Evolutionary conservation across 495 filamentous ascomycete genomes (phyloP).

Genomic region (Apodospora peruviana): DNA sequence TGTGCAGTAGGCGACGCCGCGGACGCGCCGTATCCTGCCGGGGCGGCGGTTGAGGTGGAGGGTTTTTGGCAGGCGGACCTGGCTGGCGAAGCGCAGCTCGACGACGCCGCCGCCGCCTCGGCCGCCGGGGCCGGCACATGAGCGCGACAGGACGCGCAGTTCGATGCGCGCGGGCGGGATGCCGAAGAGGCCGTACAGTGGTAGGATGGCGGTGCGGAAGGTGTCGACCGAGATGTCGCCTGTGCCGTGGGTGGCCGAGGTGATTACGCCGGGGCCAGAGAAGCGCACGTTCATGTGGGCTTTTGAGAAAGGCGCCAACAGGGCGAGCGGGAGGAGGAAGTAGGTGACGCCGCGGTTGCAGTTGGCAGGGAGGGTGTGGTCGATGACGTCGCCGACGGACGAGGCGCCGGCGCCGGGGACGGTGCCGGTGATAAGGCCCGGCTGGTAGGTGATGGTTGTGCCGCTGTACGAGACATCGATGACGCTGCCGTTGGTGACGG

Average conservation of each 20-base stretch:
- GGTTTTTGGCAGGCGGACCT: slow-evolving; percentile 89
- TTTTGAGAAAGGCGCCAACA: slow-evolving; percentile 92
- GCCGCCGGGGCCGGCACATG: slow-evolving; percentile 66
- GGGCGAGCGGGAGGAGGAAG: slow-evolving; percentile 81
- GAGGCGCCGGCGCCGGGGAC: slow-evolving; percentile 58
- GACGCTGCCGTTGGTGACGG: slow-evolving; percentile 88
- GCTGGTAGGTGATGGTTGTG: slow-evolving; percentile 83
- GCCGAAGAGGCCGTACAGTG: slow-evolving; percentile 83
- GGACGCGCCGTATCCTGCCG: slow-evolving; percentile 79
- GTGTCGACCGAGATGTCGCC: slow-evolving; percentile 89
- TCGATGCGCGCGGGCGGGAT: slow-evolving; percentile 79
- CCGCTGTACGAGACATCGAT: slow-evolving; percentile 95
- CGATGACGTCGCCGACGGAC: slow-evolving; percentile 62
- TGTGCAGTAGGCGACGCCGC: slow-evolving; percentile 88
- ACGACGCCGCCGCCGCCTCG: slow-evolving; percentile 85
- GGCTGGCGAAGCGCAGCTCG: slow-evolving; percentile 83
- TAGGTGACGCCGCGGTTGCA: slow-evolving; percentile 82
- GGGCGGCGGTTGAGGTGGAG: slow-evolving; percentile 77
- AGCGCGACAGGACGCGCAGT: slow-evolving; percentile 71
- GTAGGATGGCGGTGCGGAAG: slow-evolving; percentile 87
- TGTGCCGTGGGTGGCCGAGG: slow-evolving; percentile 60
- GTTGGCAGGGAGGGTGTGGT: slow-evolving; percentile 67
- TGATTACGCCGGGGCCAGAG: slow-evolving; percentile 89
- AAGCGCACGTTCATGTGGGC: slow-evolving; percentile 81
- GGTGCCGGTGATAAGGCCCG: slow-evolving; percentile 83